These are phyloP conservation scores for Ogataea salicorniae DNA, from an alignment of 805 yeast genomes.

Conservation along the genomic window DNA sequence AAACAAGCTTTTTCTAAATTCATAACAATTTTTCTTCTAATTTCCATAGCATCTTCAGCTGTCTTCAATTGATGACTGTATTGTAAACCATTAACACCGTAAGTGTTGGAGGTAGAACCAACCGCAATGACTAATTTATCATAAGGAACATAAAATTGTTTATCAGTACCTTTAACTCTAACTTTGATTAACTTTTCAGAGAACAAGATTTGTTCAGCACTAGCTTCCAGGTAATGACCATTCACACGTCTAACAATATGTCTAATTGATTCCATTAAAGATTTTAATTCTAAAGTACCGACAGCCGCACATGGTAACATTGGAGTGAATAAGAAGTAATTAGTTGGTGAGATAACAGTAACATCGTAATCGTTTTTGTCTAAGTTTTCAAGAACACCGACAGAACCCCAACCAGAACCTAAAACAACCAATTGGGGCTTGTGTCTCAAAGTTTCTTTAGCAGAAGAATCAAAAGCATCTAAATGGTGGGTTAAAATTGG, in stretches of 20 bases:
- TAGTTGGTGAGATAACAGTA: slow-evolving; percentile 63
- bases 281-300: slow-evolving; percentile 61
- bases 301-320: slow-evolving; percentile 67
- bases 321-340: slow-evolving; percentile 66
- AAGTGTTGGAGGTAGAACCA: slow-evolving; percentile 64
- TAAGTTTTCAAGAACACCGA: slow-evolving; percentile 48
- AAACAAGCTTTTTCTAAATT: slow-evolving; percentile 58
- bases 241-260: slow-evolving; percentile 44
- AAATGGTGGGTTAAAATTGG: slow-evolving; percentile 53
- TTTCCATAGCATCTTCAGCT: slow-evolving; percentile 56
- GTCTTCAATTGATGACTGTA: slow-evolving; percentile 58
- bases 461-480: slow-evolving; percentile 51
- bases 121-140: slow-evolving; percentile 66
- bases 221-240: slow-evolving; percentile 61
- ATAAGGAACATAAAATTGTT: slow-evolving; percentile 65
- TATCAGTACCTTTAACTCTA: slow-evolving; percentile 35
- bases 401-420: slow-evolving; percentile 74
- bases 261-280: slow-evolving; percentile 60
- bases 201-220: slow-evolving; percentile 54
- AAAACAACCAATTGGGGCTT: slow-evolving; percentile 56
- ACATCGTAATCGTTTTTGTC: slow-evolving; percentile 55
- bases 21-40: slow-evolving; percentile 49
- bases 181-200: slow-evolving; percentile 55
- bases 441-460: slow-evolving; percentile 38
- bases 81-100: slow-evolving; percentile 66